phyloP scores from a whole-genome alignment of 2,329 filamentous ascomycete species.

The Hortaea sp. region DNA sequence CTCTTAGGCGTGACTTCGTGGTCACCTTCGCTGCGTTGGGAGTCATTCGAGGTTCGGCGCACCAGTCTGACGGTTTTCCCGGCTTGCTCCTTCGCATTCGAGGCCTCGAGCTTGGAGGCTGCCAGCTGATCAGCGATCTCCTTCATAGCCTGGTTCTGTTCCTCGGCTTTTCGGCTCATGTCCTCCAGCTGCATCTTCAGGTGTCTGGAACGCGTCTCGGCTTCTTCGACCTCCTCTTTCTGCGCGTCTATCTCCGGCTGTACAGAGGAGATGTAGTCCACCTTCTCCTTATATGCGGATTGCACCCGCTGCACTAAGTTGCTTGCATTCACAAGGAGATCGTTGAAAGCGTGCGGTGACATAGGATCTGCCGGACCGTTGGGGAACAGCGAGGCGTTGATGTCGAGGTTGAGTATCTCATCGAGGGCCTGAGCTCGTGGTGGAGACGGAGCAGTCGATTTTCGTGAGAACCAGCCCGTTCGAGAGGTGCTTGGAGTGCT shows the following conservation, averaged over 20 bases:
- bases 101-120: slow-evolving; percentile 33
- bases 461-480: slow-evolving; percentile 25
- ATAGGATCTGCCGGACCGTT: slow-evolving; percentile 38
- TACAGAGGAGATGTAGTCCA: slow-evolving; percentile 40
- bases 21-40: slow-evolving; percentile 5
- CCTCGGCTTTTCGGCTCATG: slow-evolving; percentile 44
- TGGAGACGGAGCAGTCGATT: slow-evolving; percentile 8
- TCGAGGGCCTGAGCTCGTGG: slow-evolving; percentile 25
- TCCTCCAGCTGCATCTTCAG: slow-evolving; percentile 52
- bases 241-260: slow-evolving; percentile 47
- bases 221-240: slow-evolving; percentile 52
- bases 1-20: slow-evolving; percentile 13
- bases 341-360: slow-evolving; percentile 45
- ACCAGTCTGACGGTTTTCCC: slow-evolving; percentile 13
- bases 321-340: slow-evolving; percentile 47
- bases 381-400: slow-evolving; percentile 45
- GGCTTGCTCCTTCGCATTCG: slow-evolving; percentile 17
- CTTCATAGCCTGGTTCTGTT: slow-evolving; percentile 48
- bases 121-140: slow-evolving; percentile 40
- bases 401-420: slow-evolving; percentile 45
- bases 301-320: slow-evolving; percentile 46
- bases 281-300: slow-evolving; percentile 44
- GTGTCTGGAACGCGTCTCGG: slow-evolving; percentile 46
- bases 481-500: slow-evolving; percentile 5
- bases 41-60: slow-evolving; percentile 9